Base-by-base conservation (phyloP, 2,329 filamentous ascomycete species). In the Aspergillus spinulosporus region DNA sequence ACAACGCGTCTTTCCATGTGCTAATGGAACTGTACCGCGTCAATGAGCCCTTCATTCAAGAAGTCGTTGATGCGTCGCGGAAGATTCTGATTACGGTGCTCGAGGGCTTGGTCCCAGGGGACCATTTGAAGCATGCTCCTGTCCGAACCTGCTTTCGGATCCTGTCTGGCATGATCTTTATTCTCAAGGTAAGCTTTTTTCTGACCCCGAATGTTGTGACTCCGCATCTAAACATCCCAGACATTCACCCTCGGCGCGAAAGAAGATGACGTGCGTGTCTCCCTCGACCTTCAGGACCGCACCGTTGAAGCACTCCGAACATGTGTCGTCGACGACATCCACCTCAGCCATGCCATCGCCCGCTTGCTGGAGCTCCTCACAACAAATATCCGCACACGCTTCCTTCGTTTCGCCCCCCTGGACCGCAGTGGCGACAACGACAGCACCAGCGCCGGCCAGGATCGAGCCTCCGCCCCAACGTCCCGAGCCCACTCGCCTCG, bases 141-240 rank as follows among this genome's bases (percentile, higher is more conserved):
- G 84, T 87, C 6, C 78, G 84, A 36, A 86, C 84, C 0, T 86
- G 84, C 65, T 86, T 87, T 72, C 80, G 84, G 55, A 85, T 87
- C 58, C 77, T 87, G 46, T 84, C 82, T 9, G 84, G 84, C 5
- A 83, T 85, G 66, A 86, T 87, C 64, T 86, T 87, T 60, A 78
- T 86, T 21, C 75, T 87, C 40, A 88, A 88, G 71, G 79, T 80
- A 72, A 49, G 68, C 49, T 39, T 15, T 7, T 40, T 15, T 7
- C 3, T 14, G 21, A 12, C 39, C 5, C 5, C 3, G 11, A 32
- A 26, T 45, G n/a, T 5, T 32, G n/a, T 5, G 14, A 56, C 49
- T 4, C 9, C 29, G n/a, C 28, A 7, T 14, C 59, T 63, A 37
- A 63, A 49, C 3, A 14, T 42, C 44, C 29, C 56, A 81, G 76